Percentiles rank a stretch among this genome's conserved stretches.
Conservation (phyloP, 176 grass and related monocot genomes). For the Saccharum spontaneum region DNA sequence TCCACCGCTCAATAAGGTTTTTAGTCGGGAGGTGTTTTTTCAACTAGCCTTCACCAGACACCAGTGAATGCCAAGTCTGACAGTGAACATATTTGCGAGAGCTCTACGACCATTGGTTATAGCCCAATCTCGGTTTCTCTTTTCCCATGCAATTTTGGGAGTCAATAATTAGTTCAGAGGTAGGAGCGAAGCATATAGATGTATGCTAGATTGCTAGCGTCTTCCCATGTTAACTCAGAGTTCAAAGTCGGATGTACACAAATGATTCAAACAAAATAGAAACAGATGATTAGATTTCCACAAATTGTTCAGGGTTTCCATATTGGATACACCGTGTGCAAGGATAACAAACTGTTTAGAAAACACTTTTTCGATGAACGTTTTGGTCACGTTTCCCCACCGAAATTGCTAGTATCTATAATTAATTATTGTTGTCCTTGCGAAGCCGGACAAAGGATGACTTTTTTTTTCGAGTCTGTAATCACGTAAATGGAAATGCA, state of each 20-base stretch:
- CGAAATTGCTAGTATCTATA: neutral
- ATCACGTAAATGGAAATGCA: neutral
- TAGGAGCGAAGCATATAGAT: slow-evolving; percentile 1
- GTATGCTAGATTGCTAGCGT: neutral
- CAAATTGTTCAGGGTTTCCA: neutral
- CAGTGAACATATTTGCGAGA: slow-evolving; percentile 16
- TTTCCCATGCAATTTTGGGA: neutral
- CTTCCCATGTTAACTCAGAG: neutral
- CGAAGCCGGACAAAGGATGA: too few species aligned
- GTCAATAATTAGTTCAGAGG: slow-evolving; percentile 14
- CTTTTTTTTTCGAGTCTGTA: neutral
- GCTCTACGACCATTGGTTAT: neutral
- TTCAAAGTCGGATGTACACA: neutral
- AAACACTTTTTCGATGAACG: neutral
- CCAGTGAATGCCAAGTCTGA: slow-evolving; percentile 17
- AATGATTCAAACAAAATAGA: slow-evolving; percentile 2
- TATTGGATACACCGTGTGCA: neutral
- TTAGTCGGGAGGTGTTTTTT: slow-evolving; percentile 8
- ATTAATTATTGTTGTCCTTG: too few species aligned
- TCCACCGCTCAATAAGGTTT: neutral
- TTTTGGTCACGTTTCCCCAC: neutral
- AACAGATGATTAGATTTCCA: neutral
- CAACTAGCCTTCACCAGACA: neutral
- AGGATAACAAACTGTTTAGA: neutral
- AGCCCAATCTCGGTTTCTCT: neutral